A percentile compares a stretch with the other conserved stretches of the same genome.
These are phyloP conservation scores for Pichia insulana DNA, from an alignment of 805 yeast species.

Conservation along the genomic window DNA sequence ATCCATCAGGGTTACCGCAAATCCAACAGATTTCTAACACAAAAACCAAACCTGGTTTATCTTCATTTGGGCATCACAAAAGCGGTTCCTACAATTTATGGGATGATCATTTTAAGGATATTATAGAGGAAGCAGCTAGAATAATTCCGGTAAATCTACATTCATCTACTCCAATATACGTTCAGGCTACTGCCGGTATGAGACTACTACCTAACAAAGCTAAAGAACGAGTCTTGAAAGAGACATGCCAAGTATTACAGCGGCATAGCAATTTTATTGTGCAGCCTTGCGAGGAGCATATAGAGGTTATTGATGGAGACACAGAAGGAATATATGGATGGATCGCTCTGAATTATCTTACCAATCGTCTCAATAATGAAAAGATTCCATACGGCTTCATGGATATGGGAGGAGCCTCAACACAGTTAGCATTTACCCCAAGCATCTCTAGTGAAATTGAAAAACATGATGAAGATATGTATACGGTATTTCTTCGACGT, in stretches of 20 bases:
- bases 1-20: conserved; percentile 17
- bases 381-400: conserved; percentile 70
- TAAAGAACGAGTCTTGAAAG: conserved; percentile 43
- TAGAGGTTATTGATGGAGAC: conserved; percentile 87
- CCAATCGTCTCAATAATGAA: conserved; percentile 43
- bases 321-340: conserved; percentile 95
- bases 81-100: conserved; percentile 42
- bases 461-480: conserved; percentile 66
- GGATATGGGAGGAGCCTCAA: conserved; percentile 99
- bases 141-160: conserved; percentile 59
- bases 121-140: conserved; percentile 59
- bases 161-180: conserved; percentile 69
- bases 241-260: conserved; percentile 51
- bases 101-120: conserved; percentile 55
- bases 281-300: conserved; percentile 57
- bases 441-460: conserved; percentile 46
- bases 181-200: conserved; percentile 98
- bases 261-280: conserved; percentile 48
- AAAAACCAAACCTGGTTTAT: conserved; percentile 80
- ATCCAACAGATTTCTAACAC: conserved; percentile 50
- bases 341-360: conserved; percentile 81
- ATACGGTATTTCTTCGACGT: conserved; percentile 54
- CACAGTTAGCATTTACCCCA: conserved; percentile 92
- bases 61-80: conserved; percentile 50
- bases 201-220: conserved; percentile 54